Evolutionary conservation across 2,329 filamentous ascomycete species (phyloP).

Genomic region (Colletotrichum tofieldiae): DNA sequence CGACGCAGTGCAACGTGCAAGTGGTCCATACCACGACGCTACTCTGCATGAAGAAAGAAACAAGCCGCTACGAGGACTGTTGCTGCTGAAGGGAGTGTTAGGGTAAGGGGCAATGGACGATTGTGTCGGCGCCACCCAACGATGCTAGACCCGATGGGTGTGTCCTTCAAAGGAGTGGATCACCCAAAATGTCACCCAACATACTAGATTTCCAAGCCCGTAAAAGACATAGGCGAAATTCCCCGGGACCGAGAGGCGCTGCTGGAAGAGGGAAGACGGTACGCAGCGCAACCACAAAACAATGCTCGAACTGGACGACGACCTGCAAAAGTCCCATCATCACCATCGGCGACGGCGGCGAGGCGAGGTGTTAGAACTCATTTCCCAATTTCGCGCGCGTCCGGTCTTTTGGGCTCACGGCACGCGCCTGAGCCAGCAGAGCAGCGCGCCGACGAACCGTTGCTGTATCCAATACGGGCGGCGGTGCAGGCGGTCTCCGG

Average conservation of each 20-base stretch:
- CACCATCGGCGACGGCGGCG: not conserved
- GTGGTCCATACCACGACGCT: slow-evolving; percentile 20
- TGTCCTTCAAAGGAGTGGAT: slow-evolving; percentile 18
- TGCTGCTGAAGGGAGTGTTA: not conserved
- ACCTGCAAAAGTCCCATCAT: not conserved
- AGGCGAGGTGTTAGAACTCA: slow-evolving; percentile 22
- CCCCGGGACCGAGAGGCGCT: slow-evolving; percentile 11
- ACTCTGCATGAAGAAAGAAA: slow-evolving; percentile 21
- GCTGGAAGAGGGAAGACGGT: not conserved
- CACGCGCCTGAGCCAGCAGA: slow-evolving; percentile 10
- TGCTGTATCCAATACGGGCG: not conserved
- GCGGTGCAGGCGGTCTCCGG: slow-evolving; percentile 25
- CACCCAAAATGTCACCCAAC: slow-evolving; percentile 32
- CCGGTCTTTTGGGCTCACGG: slow-evolving; percentile 8
- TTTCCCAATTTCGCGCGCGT: slow-evolving; percentile 20
- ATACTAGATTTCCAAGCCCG: slow-evolving; percentile 9
- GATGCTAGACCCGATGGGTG: slow-evolving; percentile 28
- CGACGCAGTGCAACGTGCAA: slow-evolving; percentile 16
- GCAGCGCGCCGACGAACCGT: slow-evolving; percentile 10
- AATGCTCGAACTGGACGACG: not conserved
- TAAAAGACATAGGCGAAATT: slow-evolving; percentile 23
- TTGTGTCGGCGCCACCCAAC: slow-evolving; percentile 20
- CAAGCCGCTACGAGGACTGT: slow-evolving; percentile 11
- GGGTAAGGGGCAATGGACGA: slow-evolving; percentile 30
- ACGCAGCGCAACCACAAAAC: slow-evolving; percentile 4